Percentiles rank a stretch among this genome's conserved stretches.
phyloP scores from a whole-genome alignment of 1,139 yeast species.

The Diutina ranongensis region DNA sequence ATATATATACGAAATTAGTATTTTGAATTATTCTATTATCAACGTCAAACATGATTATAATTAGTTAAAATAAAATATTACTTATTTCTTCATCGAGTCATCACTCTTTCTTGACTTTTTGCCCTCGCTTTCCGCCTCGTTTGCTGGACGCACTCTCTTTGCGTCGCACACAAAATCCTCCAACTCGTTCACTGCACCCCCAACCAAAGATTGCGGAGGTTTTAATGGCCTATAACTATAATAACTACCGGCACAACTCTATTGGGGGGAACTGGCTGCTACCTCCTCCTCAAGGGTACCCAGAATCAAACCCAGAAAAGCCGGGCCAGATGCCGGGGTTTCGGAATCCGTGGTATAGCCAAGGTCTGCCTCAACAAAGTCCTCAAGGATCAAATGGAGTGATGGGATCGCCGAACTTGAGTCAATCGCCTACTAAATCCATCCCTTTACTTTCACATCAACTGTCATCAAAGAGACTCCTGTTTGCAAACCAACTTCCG shows the following conservation, averaged over 20 bases:
- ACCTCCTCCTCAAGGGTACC: slow-evolving; percentile 18
- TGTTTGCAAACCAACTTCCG: slow-evolving; percentile 36
- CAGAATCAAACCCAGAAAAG: neutral
- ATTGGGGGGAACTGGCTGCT: slow-evolving; percentile 34
- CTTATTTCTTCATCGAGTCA: too few relatives aligned
- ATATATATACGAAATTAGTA: too few relatives aligned
- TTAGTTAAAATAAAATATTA: too few relatives aligned
- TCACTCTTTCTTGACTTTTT: neutral
- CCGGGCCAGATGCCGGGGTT: slow-evolving; percentile 19
- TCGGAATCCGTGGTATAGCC: slow-evolving; percentile 35
- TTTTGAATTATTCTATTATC: too few relatives aligned
- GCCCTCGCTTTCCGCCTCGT: neutral
- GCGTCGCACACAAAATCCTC: neutral
- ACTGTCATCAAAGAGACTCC: slow-evolving; percentile 25
- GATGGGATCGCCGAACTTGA: slow-evolving; percentile 8
- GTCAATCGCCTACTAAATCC: slow-evolving; percentile 21
- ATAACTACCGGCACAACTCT: slow-evolving; percentile 28
- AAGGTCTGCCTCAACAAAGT: slow-evolving; percentile 11
- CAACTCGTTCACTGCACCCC: neutral
- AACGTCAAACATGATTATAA: too few relatives aligned
- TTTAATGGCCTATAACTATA: slow-evolving; percentile 16
- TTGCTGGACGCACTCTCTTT: neutral
- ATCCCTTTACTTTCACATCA: slow-evolving; percentile 20
- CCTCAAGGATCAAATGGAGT: neutral
- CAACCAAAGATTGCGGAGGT: neutral